These are phyloP conservation scores for Plasmodium sp. DNA, from an alignment of 169 alveolate species.

Conservation along the genomic window DNA sequence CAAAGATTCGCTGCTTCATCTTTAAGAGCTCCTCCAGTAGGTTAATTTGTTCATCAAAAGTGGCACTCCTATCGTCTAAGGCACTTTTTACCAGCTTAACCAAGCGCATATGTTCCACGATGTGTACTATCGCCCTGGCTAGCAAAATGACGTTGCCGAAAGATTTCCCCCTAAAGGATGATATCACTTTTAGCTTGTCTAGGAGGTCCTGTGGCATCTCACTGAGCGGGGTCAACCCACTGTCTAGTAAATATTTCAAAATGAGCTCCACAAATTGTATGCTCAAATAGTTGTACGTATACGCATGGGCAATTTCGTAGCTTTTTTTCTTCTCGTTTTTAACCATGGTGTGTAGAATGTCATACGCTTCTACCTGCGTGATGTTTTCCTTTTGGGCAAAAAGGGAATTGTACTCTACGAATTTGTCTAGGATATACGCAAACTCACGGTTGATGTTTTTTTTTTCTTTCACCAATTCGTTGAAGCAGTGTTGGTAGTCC, in stretches of 20 bases:
- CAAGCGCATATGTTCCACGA: background rate
- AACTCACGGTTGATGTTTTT: background rate
- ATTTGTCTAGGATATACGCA: constrained; percentile 33
- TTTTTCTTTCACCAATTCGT: constrained; percentile 13
- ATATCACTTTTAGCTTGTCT: constrained; percentile 24
- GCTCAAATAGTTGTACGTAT: constrained; percentile 64
- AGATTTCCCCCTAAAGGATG: constrained; percentile 15
- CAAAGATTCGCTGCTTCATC: background rate
- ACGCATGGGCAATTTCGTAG: constrained; percentile 66
- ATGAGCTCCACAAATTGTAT: constrained; percentile 33
- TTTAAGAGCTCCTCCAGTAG: background rate
- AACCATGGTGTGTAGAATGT: constrained; percentile 13
- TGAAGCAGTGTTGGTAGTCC: constrained; percentile 37
- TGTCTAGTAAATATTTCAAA: constrained; percentile 10
- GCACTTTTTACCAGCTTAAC: background rate
- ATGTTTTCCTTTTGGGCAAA: constrained; percentile 52
- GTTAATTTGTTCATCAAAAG: background rate
- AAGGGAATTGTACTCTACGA: constrained; percentile 47
- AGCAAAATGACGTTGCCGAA: constrained; percentile 20
- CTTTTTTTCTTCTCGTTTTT: constrained; percentile 45
- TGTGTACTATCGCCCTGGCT: constrained; percentile 7
- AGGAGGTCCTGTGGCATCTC: background rate
- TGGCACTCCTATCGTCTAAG: background rate
- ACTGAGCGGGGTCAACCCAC: background rate
- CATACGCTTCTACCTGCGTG: constrained; percentile 55